A percentile compares a stretch with the other conserved stretches of the same genome.
These are phyloP conservation scores for Aspergillus vadensis DNA, from an alignment of 2,329 filamentous ascomycete genomes.

Conservation along the genomic window DNA sequence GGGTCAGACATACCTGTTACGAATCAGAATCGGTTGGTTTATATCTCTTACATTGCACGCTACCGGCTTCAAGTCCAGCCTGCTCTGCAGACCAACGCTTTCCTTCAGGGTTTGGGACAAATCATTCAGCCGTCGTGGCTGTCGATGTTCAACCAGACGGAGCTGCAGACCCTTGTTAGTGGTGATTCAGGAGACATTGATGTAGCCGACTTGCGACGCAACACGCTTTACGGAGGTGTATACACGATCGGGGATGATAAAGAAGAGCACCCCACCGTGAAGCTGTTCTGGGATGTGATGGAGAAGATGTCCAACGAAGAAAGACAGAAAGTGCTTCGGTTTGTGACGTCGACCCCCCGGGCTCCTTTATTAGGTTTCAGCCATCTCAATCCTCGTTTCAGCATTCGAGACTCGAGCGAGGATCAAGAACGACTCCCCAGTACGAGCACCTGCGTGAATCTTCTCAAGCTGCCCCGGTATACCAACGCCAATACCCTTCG, in stretches of 20 bases:
- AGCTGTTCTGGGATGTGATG: slow-evolving; percentile 92
- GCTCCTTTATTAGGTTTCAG: slow-evolving; percentile 88
- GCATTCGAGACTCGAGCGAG: slow-evolving; percentile 78
- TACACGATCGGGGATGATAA: slow-evolving; percentile 89
- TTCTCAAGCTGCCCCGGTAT: slow-evolving; percentile 90
- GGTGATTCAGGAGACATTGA: slow-evolving; percentile 86
- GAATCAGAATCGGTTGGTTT: slow-evolving; percentile 89
- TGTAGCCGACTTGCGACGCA: slow-evolving; percentile 76
- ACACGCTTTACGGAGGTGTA: slow-evolving; percentile 85
- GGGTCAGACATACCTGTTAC: slow-evolving; percentile 79
- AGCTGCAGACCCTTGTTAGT: slow-evolving; percentile 89
- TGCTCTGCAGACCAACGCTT: slow-evolving; percentile 78
- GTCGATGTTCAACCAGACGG: slow-evolving; percentile 96
- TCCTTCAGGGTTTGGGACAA: slow-evolving; percentile 78
- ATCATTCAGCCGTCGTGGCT: slow-evolving; percentile 94
- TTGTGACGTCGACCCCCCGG: slow-evolving; percentile 89
- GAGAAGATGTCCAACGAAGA: slow-evolving; percentile 72
- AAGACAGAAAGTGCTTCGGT: slow-evolving; percentile 84
- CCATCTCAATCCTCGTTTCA: slow-evolving; percentile 81
- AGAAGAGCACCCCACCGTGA: slow-evolving; percentile 79
- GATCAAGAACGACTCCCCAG: slow-evolving; percentile 82
- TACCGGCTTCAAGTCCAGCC: slow-evolving; percentile 84
- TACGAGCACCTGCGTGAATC: slow-evolving; percentile 92
- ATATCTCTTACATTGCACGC: slow-evolving; percentile 86
- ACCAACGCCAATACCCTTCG: slow-evolving; percentile 64